Evolutionary conservation across 257 asterid species (phyloP), one percentile per base, ranked within the genome.

Genomic region (Solanum dulcamara): DNA sequence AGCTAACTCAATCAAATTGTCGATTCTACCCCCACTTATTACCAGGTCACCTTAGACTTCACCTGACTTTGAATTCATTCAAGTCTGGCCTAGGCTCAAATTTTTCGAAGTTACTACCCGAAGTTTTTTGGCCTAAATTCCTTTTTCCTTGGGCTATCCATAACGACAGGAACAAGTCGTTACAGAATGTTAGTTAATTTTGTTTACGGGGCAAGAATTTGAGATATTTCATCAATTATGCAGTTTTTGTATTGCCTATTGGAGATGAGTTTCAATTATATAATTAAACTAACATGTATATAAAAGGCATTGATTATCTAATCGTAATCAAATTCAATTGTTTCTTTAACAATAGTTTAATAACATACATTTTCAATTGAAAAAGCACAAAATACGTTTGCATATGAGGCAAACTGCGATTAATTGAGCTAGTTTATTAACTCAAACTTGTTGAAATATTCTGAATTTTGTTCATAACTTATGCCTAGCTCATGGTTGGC

Each of bases 381-480:
- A 10, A 51, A 6, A 51, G 18, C 10, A 51, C n/a, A 51, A 51
- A 51, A 51, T 13, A 51, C 60, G 60, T 51, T 6, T 51, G 24
- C 24, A 51, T 18, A 53, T 53, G 62, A 53, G 26, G 26, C 9
- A 18, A 44, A 44, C 10, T 44, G 3, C 1, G 6, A 17, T 51
- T 11, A 51, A 51, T 51, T 51, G n/a, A 6, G 7, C 59, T 18
- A 18, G 3, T 53, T 53, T 6, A 53, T 20, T 0, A 20, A 0
- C 26, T 53, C 11, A 3, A 53, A 53, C 22, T 18, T 18, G 20
- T 20, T 53, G 11, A 0, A 20, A 7, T 53, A 0, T 53, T 51
- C n/a, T 18, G 8, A 53, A 53, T 3, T 18, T 53, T 51, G 24
- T 0, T 11, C 0, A 22, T 0, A 53, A 53, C 62, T 20, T 53